Percentiles rank a stretch among this genome's conserved stretches.
Evolutionary conservation across 2,329 filamentous ascomycete species (phyloP).

Genomic region (Westerdykella sp.): DNA sequence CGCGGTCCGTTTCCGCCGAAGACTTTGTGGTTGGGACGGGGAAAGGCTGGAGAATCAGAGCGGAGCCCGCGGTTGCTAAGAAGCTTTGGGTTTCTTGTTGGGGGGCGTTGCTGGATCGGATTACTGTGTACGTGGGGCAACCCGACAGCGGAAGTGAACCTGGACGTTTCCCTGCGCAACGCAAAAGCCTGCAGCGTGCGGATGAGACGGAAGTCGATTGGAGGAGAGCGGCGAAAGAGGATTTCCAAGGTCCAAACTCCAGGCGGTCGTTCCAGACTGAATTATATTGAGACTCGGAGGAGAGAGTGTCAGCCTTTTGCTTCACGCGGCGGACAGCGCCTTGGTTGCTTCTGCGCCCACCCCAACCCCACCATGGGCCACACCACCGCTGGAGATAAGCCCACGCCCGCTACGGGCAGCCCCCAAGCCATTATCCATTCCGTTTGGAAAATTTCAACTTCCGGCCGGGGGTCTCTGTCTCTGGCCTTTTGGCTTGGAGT

Average conservation of each 20-base stretch:
- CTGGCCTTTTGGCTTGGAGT: not conserved
- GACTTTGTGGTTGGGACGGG: conserved; percentile 3
- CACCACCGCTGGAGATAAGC: conserved; percentile 23
- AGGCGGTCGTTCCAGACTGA: too few relatives aligned
- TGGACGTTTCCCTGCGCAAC: too few relatives aligned
- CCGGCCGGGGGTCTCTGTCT: conserved; percentile 11
- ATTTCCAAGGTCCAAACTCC: too few relatives aligned
- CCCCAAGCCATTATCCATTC: conserved; percentile 8
- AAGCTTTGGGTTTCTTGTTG: conserved; percentile 6
- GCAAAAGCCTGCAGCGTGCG: too few relatives aligned
- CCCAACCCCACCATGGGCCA: conserved; percentile 15
- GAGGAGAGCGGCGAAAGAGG: too few relatives aligned
- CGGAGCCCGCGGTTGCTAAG: conserved; percentile 2
- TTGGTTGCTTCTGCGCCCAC: conserved; percentile 4
- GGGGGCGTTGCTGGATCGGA: conserved; percentile 9
- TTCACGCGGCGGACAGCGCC: too few relatives aligned
- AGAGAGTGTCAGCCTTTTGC: conserved; percentile 9
- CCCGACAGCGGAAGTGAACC: conserved; percentile 1
- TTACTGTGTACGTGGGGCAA: conserved; percentile 6
- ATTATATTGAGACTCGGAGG: not conserved
- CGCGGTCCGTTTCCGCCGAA: too few relatives aligned
- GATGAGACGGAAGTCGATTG: too few relatives aligned
- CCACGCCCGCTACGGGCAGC: conserved; percentile 2
- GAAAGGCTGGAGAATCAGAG: not conserved
- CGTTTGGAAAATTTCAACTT: conserved; percentile 21